Conservation (phyloP, 176 grass and related monocot genomes). For the Oryza nivara region DNA sequence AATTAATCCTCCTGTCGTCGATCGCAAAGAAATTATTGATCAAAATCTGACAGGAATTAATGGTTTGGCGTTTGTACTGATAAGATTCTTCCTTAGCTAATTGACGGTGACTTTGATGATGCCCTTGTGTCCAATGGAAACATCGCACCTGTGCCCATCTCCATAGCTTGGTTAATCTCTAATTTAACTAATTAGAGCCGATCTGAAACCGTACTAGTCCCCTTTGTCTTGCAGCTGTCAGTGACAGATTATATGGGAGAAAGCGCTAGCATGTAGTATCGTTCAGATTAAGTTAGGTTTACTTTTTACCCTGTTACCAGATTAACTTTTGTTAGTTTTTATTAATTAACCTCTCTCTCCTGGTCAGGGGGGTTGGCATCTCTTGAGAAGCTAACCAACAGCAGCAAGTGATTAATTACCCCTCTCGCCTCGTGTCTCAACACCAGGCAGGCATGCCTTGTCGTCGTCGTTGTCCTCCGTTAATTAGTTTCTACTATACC, state of each 20-base stretch:
- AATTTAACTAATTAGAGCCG: not conserved
- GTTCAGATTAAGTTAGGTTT: slow-evolving; percentile 12
- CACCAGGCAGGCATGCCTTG: slow-evolving; percentile 37
- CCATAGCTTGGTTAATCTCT: slow-evolving; percentile 3
- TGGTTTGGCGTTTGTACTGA: slow-evolving; percentile 33
- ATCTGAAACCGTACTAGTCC: not conserved
- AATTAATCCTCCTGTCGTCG: not conserved
- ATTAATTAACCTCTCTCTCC: not conserved
- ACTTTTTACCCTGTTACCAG: not conserved
- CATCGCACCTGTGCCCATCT: slow-evolving; percentile 33
- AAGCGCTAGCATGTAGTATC: not conserved
- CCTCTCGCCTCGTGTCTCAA: slow-evolving; percentile 40
- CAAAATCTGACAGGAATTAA: slow-evolving; percentile 67
- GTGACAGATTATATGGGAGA: slow-evolving; percentile 27
- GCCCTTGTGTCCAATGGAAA: slow-evolving; percentile 54
- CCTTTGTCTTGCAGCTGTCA: slow-evolving; percentile 33
- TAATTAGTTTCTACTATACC: not conserved
- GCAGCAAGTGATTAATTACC: slow-evolving; percentile 41
- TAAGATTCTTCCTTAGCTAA: slow-evolving; percentile 57
- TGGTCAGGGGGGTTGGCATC: slow-evolving; percentile 43
- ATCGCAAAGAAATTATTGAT: not conserved
- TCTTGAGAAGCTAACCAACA: slow-evolving; percentile 55
- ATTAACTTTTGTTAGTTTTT: slow-evolving; percentile 9
- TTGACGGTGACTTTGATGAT: slow-evolving; percentile 62
- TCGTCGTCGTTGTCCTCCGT: not conserved